phyloP scores from a whole-genome alignment of 2,329 filamentous ascomycete genomes.

The Ophiostoma sp. region DNA sequence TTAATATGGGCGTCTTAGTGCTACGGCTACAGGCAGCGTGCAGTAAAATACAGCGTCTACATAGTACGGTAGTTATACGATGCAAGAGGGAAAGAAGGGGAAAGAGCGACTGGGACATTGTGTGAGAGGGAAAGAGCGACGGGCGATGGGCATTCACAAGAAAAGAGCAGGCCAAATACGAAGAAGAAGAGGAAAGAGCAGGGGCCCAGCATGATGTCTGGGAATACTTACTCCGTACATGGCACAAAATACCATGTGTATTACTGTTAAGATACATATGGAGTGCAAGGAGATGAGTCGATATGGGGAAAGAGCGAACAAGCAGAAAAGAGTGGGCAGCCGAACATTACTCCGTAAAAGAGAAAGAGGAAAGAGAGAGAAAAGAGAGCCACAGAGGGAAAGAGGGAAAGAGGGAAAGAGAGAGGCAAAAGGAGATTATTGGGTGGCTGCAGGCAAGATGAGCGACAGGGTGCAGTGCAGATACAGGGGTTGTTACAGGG shows the following conservation, averaged over 20 bases:
- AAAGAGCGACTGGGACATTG: not conserved
- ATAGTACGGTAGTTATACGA: too few relatives aligned
- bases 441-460: slow-evolving; percentile 20
- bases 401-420: not conserved
- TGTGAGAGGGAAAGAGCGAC: not conserved
- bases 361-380: not conserved
- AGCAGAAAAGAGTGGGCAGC: not conserved
- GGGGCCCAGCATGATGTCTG: not conserved
- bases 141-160: not conserved
- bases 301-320: slow-evolving; percentile 14
- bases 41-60: not conserved
- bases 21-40: not conserved
- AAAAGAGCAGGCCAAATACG: not conserved
- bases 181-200: not conserved
- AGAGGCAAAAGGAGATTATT: slow-evolving; percentile 21
- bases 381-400: not conserved
- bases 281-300: not conserved
- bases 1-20: not conserved
- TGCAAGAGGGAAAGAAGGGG: not conserved
- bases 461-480: slow-evolving; percentile 18
- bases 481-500: not conserved
- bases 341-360: not conserved
- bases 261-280: not conserved
- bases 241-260: too few relatives aligned
- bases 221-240: too few relatives aligned